Evolutionary conservation across 2,329 filamentous ascomycete genomes (phyloP).

Genomic region (Penicillium hordei): DNA sequence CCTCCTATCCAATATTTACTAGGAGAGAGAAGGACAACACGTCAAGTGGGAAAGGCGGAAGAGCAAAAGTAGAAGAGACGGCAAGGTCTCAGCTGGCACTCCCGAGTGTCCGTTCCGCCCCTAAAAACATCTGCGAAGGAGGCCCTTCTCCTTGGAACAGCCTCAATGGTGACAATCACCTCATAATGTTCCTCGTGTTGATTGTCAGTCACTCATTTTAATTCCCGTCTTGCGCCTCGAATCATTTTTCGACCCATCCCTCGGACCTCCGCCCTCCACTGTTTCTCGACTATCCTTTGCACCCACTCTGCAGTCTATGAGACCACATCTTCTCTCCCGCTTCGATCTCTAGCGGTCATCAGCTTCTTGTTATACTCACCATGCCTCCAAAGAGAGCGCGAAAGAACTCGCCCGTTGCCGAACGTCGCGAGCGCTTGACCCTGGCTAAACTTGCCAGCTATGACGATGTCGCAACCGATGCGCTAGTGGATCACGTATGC

Average conservation of each 20-base stretch:
- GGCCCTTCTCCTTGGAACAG: slow-evolving; percentile 1
- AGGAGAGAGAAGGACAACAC: neutral
- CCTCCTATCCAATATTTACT: neutral
- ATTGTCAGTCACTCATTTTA: slow-evolving; percentile 1
- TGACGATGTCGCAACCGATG: slow-evolving; percentile 94
- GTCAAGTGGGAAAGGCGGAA: neutral
- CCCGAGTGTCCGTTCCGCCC: slow-evolving; percentile 8
- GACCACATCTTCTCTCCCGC: neutral
- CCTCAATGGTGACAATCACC: slow-evolving; percentile 7
- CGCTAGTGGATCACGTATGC: slow-evolving; percentile 89
- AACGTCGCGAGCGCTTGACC: slow-evolving; percentile 69
- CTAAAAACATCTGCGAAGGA: slow-evolving; percentile 13
- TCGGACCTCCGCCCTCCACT: slow-evolving; percentile 2
- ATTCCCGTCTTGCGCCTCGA: slow-evolving; percentile 1
- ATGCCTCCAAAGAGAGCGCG: slow-evolving; percentile 42
- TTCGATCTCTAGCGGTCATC: neutral
- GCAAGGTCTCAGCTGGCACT: slow-evolving; percentile 2
- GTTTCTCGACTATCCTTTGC: neutral
- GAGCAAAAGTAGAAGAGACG: neutral
- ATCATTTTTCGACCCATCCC: neutral
- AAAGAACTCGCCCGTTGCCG: slow-evolving; percentile 30
- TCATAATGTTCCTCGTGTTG: neutral
- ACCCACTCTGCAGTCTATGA: slow-evolving; percentile 11
- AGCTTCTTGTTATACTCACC: slow-evolving; percentile 6
- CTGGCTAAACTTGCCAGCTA: slow-evolving; percentile 86